Percentiles rank a stretch among this genome's conserved stretches.
phyloP scores from a whole-genome alignment of 176 grass and related monocot species.

The Triticum timopheevii region DNA sequence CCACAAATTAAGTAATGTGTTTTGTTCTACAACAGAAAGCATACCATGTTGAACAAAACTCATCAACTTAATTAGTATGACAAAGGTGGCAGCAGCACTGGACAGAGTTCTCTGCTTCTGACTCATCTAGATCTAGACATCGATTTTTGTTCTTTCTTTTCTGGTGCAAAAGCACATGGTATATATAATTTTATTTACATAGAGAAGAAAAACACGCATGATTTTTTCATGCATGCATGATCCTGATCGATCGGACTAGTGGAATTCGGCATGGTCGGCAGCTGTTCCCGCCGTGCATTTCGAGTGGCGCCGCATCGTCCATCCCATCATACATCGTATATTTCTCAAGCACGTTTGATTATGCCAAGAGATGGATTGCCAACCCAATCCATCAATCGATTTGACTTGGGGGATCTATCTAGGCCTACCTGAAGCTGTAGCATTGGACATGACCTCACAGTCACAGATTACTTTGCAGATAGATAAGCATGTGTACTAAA shows the following conservation, averaged over 20 bases:
- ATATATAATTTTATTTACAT: background rate
- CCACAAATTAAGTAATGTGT: background rate
- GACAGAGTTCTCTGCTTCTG: background rate
- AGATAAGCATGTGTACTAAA: background rate
- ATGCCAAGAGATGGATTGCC: background rate
- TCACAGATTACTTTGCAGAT: background rate
- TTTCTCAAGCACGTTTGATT: too few relatives aligned
- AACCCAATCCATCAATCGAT: constrained; percentile 8
- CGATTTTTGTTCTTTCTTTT: background rate
- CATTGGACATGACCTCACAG: background rate
- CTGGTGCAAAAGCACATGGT: background rate
- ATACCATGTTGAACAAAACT: background rate
- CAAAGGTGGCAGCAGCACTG: background rate
- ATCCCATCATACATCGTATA: too few relatives aligned
- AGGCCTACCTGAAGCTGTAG: constrained; percentile 13
- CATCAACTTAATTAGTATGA: too few relatives aligned
- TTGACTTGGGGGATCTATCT: background rate
- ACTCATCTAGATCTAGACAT: background rate
- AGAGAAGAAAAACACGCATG: background rate
- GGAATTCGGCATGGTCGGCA: background rate
- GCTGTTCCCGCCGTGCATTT: background rate
- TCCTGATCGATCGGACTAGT: background rate
- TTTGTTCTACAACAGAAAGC: background rate
- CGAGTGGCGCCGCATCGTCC: background rate
- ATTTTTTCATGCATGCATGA: background rate